Base-by-base conservation (phyloP, 176 grass and related monocot species). In the Cenchrus fungigraminus region DNA sequence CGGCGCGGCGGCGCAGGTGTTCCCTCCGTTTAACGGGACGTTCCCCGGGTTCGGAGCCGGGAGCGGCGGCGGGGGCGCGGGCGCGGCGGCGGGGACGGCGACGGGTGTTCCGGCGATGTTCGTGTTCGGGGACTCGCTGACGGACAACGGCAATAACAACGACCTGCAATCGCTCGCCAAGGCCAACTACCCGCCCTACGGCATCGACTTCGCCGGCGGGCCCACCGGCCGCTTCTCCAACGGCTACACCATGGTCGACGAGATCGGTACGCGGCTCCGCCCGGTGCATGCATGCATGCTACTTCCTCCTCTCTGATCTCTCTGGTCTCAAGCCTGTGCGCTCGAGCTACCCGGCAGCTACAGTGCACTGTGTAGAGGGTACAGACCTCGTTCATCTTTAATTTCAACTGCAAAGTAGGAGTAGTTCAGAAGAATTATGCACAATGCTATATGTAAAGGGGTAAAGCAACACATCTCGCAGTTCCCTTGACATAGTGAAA, bases 61-160 rank as follows among this genome's bases (percentile, higher is more conserved):
- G 25, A 6, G 69, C 15, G 14, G 65, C 75, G 81, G 55, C 75
- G 81, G 55, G 0, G 65, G 34, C 17, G 76, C 51, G 8, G 54
- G 51, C 9, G 71, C 59, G 12, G 53, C n/a, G 1, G 77, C 14
- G 6, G 80, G 22, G 9, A 29, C 59, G 43, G 53, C 19, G 15
- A 80, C 31, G 29, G 49, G 49, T 74, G 89, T 91, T 78, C 93
- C 93, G 31, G 97, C 97, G n/a, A 92, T 98, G 93, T 98, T 95
- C 76, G 91, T 88, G 53, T 98, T 98, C 73, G 97, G 97, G 49
- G 97, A 98, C 90, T 98, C 93, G 37, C 93, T 98, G 53, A 95
- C 91, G 52, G 97, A 95, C 86, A 80, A 93, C 80, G 97, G 97
- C 65, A 98, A 98, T 84, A 98, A 95, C 93, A 98, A 98, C 74